These are phyloP conservation scores for Kodamaea anthophila DNA, from an alignment of 1,139 yeast genomes.

Conservation along the genomic window DNA sequence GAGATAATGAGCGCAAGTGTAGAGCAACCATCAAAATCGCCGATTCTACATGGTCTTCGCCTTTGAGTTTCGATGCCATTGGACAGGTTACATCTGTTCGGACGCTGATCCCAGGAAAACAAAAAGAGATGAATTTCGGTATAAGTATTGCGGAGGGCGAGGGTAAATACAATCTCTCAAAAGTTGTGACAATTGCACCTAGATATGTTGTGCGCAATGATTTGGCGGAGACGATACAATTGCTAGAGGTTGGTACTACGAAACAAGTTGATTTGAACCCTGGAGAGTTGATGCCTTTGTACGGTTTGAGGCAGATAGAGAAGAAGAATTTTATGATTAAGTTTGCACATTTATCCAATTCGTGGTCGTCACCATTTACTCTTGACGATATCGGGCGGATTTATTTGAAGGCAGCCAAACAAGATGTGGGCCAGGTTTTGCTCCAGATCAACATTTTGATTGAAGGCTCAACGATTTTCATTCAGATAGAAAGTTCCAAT, in stretches of 20 bases:
- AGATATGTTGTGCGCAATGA: conserved; percentile 70
- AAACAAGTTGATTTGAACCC: conserved; percentile 40
- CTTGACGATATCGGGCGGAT: conserved; percentile 81
- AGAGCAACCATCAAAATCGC: conserved; percentile 66
- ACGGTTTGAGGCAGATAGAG: conserved; percentile 45
- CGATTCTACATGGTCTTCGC: conserved; percentile 70
- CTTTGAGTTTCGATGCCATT: conserved; percentile 81
- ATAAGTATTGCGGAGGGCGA: conserved; percentile 76
- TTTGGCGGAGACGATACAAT: conserved; percentile 47
- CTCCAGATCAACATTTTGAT: conserved; percentile 67
- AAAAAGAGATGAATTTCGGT: conserved; percentile 71
- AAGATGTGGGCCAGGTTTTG: conserved; percentile 59
- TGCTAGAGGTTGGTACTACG: conserved; percentile 67
- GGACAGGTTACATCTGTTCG: conserved; percentile 73
- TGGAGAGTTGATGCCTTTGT: conserved; percentile 55
- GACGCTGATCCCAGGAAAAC: conserved; percentile 52
- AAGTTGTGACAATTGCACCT: conserved; percentile 77
- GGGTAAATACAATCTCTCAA: conserved; percentile 73
- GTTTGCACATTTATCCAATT: conserved; percentile 51
- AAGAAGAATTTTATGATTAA: conserved; percentile 54
- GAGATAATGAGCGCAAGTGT: conserved; percentile 50
- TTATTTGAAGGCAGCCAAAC: conserved; percentile 62
- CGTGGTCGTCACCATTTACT: conserved; percentile 86
- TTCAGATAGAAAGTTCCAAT: conserved; percentile 67
- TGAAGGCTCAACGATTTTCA: conserved; percentile 76